Conservation (phyloP, 2,329 filamentous ascomycete genomes). For the Colletotrichum cuscutae region DNA sequence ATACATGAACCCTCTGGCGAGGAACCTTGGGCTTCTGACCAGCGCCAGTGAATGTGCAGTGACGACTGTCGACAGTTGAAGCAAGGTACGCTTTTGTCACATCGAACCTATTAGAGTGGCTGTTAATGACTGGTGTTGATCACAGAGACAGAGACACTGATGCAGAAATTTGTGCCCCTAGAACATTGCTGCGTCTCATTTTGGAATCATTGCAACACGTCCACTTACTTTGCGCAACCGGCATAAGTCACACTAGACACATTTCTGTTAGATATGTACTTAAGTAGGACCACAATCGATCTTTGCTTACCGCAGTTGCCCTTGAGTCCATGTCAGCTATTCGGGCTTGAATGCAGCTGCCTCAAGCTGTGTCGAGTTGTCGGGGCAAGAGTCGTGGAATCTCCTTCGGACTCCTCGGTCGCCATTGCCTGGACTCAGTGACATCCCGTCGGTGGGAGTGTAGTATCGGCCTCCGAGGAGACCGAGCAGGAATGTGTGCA, state of each 20-base stretch:
- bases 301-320: not conserved
- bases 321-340: conserved; percentile 5
- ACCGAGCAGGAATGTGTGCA: not conserved
- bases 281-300: not conserved
- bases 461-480: conserved; percentile 10
- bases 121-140: not conserved
- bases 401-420: conserved; percentile 2
- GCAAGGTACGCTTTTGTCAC: conserved; percentile 10
- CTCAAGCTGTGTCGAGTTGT: not conserved
- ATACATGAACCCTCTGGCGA: conserved; percentile 7
- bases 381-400: no score
- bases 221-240: conserved; percentile 5
- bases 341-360: not conserved
- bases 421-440: not conserved
- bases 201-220: not conserved
- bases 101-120: not conserved
- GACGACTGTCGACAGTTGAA: conserved; percentile 1
- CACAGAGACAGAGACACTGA: not conserved
- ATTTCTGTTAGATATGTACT: not conserved
- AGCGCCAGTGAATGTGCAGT: conserved; percentile 4
- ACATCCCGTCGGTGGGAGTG: not conserved
- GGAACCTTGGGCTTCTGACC: conserved; percentile 20
- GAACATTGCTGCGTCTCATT: no score
- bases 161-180: not conserved
- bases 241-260: conserved; percentile 1